These are phyloP conservation scores for Pilobolus umbonatus DNA, from an alignment of 192 early-diverging fungal species.

Conservation along the genomic window DNA sequence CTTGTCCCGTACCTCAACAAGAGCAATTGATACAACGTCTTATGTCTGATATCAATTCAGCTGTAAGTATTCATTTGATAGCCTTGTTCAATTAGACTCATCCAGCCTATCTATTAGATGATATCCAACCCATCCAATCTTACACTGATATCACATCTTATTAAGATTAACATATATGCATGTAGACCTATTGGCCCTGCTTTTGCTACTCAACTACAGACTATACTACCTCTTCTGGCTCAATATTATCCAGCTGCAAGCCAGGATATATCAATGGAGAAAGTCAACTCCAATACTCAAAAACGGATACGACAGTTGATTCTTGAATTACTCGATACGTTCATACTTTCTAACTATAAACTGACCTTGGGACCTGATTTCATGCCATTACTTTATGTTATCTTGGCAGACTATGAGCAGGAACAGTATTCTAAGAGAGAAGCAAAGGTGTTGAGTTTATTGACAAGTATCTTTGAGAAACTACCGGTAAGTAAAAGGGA, in stretches of 20 bases:
- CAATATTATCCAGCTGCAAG: constrained; percentile 2
- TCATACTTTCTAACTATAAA: constrained; percentile 6
- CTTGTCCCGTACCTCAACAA: constrained; percentile 3
- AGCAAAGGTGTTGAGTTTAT: neutral
- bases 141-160: constrained; percentile 5
- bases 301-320: constrained; percentile 4
- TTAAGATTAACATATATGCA: constrained; percentile 11
- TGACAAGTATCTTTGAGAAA: constrained; percentile 17
- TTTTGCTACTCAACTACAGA: constrained; percentile 10
- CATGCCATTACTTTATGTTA: constrained; percentile 5
- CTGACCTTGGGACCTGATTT: neutral
- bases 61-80: constrained; percentile 11
- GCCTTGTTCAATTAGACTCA: neutral
- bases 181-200: constrained; percentile 16
- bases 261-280: too few relatives aligned
- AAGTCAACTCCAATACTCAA: neutral
- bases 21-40: neutral
- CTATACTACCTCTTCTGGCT: neutral
- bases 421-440: neutral
- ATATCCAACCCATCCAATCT: constrained; percentile 5
- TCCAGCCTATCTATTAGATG: too few relatives aligned
- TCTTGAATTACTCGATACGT: constrained; percentile 11
- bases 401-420: constrained; percentile 6
- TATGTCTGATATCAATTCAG: constrained; percentile 14
- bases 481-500: constrained; percentile 1